phyloP scores from a whole-genome alignment of 352 stramenopile genomes.

The Phytopythium ostracodes region DNA sequence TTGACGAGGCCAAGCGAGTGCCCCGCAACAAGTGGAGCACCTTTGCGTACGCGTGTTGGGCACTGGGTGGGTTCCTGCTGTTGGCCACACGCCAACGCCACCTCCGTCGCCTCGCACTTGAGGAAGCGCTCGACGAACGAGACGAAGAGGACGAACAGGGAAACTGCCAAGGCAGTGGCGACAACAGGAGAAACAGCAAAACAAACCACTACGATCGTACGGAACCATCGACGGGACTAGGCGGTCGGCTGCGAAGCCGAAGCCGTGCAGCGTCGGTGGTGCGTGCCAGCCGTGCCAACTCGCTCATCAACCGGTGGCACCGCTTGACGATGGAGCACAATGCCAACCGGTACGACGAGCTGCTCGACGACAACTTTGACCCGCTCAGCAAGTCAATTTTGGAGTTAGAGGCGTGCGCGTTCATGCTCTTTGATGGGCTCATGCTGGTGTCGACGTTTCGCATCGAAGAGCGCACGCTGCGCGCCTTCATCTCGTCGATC shows the following conservation, averaged over 20 bases:
- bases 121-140: constrained; percentile 26
- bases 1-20: constrained; percentile 60
- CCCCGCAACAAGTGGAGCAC: constrained; percentile 74
- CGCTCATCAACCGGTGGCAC: constrained; percentile 59
- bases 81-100: constrained; percentile 24
- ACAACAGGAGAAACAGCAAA: constrained; percentile 10
- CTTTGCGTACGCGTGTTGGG: constrained; percentile 65
- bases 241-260: constrained; percentile 14
- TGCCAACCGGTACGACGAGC: constrained; percentile 28
- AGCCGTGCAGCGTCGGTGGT: constrained; percentile 42
- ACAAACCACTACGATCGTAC: constrained; percentile 5
- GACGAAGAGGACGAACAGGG: constrained; percentile 19
- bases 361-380: constrained; percentile 55
- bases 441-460: constrained; percentile 64
- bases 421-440: constrained; percentile 58
- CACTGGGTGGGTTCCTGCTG: constrained; percentile 48
- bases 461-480: constrained; percentile 42
- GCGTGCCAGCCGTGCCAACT: constrained; percentile 36
- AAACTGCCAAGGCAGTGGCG: background rate
- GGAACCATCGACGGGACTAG: background rate
- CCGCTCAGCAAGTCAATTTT: constrained; percentile 48
- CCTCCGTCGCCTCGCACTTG: constrained; percentile 9
- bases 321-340: constrained; percentile 44
- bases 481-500: constrained; percentile 51
- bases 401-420: constrained; percentile 56